Conservation (phyloP, 208 protist species). For the Trypanosoma rangeli region DNA sequence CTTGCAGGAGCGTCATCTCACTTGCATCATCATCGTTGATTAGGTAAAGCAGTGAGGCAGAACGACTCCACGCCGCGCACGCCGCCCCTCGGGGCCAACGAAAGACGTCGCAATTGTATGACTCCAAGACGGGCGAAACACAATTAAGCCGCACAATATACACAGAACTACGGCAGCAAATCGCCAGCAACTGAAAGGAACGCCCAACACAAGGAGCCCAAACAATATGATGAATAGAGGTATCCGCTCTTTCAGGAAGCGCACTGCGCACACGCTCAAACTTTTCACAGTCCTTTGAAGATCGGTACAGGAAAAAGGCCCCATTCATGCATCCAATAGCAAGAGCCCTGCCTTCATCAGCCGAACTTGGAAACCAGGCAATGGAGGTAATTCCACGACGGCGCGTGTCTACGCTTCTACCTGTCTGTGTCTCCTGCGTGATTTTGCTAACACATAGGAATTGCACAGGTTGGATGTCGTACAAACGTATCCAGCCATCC, state of each 20-base stretch:
- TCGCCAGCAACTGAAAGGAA: conserved; percentile 75
- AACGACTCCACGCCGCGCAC: conserved; percentile 82
- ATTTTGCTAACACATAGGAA: conserved; percentile 67
- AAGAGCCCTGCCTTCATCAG: conserved; percentile 78
- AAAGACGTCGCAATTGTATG: conserved; percentile 66
- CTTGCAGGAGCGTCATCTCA: conserved; percentile 63
- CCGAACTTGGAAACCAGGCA: conserved; percentile 81
- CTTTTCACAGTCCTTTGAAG: conserved; percentile 53
- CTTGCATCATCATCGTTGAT: conserved; percentile 54
- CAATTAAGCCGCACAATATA: conserved; percentile 81
- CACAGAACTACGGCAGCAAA: conserved; percentile 77
- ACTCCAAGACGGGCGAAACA: conserved; percentile 61
- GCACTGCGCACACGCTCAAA: conserved; percentile 41
- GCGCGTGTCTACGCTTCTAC: conserved; percentile 20
- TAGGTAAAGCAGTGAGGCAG: conserved; percentile 73
- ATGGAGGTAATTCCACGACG: conserved; percentile 70
- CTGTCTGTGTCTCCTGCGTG: conserved; percentile 46
- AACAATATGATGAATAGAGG: conserved; percentile 63
- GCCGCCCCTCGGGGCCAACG: conserved; percentile 52
- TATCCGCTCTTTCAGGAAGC: conserved; percentile 35
- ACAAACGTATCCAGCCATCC: conserved; percentile 84
- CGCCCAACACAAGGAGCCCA: conserved; percentile 81
- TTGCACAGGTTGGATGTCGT: conserved; percentile 80
- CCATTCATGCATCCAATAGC: conserved; percentile 80
- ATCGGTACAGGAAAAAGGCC: conserved; percentile 74